These are phyloP conservation scores for Rhodotorula kratochvilovae DNA, from an alignment of 768 basidiomycete species.

Conservation along the genomic window DNA sequence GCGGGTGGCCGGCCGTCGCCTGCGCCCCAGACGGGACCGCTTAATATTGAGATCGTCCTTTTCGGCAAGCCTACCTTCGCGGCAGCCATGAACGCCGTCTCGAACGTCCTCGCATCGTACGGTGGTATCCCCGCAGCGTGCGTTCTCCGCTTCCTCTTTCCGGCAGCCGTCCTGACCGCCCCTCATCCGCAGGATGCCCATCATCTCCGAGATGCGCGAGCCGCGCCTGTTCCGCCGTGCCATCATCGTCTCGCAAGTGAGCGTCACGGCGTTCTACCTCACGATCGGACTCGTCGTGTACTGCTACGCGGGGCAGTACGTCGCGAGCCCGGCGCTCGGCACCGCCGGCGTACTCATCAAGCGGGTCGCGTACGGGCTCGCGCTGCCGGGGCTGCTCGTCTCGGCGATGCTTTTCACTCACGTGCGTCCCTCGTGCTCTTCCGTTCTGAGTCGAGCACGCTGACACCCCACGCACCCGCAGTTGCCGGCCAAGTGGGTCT, in stretches of 20 bases:
- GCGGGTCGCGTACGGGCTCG: slow-evolving; percentile 39
- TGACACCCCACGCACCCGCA: neutral
- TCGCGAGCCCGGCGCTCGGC: slow-evolving; percentile 44
- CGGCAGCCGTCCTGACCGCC: slow-evolving; percentile 7
- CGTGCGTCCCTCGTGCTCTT: neutral
- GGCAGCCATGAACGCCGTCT: slow-evolving; percentile 45
- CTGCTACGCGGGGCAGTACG: slow-evolving; percentile 39
- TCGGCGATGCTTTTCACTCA: slow-evolving; percentile 1
- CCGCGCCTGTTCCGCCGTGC: slow-evolving; percentile 44
- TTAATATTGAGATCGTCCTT: slow-evolving; percentile 35
- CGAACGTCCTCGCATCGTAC: slow-evolving; percentile 43
- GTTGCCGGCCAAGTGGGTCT: slow-evolving; percentile 38
- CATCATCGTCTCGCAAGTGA: slow-evolving; percentile 40
- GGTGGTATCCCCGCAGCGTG: slow-evolving; percentile 15
- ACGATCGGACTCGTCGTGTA: slow-evolving; percentile 45
- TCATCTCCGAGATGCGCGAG: slow-evolving; percentile 47
- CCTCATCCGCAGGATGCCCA: slow-evolving; percentile 1
- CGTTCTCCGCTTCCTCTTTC: slow-evolving; percentile 4
- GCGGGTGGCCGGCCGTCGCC: slow-evolving; percentile 35
- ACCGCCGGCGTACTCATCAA: slow-evolving; percentile 42
- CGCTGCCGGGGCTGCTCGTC: slow-evolving; percentile 35
- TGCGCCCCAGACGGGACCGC: slow-evolving; percentile 34
- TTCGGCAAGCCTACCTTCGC: slow-evolving; percentile 39
- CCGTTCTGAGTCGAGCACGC: accelerated
- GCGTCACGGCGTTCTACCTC: slow-evolving; percentile 39